Conservation (phyloP, 257 asterid species). For the Lycium barbarum region DNA sequence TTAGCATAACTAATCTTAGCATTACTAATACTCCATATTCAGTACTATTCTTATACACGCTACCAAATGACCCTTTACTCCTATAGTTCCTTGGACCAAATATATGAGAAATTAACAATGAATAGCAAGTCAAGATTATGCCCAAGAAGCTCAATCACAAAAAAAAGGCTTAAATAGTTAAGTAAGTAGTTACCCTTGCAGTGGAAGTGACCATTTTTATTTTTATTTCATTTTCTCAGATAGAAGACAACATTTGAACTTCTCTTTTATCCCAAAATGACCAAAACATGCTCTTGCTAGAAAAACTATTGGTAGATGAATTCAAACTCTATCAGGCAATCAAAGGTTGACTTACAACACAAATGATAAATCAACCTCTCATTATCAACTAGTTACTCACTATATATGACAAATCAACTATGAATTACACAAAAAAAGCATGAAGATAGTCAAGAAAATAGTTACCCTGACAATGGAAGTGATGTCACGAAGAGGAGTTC, state of each 20-base stretch:
- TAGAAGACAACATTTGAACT: neutral
- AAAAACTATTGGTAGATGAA: neutral
- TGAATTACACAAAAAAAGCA: neutral
- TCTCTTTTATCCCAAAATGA: neutral
- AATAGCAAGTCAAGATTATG: neutral
- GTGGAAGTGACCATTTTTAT: no score
- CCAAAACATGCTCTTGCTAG: neutral
- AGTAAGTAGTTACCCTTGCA: neutral
- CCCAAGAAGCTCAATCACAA: neutral
- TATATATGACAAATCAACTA: neutral
- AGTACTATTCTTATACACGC: no score
- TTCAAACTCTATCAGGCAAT: neutral
- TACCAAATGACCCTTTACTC: neutral
- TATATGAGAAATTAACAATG: neutral
- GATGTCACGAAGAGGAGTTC: conserved; percentile 68
- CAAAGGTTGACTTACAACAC: no score
- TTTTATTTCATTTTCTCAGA: neutral
- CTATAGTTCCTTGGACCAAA: neutral
- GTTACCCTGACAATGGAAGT: conserved; percentile 69
- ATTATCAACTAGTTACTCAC: neutral
- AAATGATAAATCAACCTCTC: neutral
- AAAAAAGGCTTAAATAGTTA: neutral
- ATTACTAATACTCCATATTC: no score
- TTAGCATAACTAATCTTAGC: no score
- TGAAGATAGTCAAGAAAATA: neutral